Percentiles rank a stretch among this genome's conserved stretches.
phyloP scores from a whole-genome alignment of 2,329 filamentous ascomycete species.

The Diaporthe vexans region DNA sequence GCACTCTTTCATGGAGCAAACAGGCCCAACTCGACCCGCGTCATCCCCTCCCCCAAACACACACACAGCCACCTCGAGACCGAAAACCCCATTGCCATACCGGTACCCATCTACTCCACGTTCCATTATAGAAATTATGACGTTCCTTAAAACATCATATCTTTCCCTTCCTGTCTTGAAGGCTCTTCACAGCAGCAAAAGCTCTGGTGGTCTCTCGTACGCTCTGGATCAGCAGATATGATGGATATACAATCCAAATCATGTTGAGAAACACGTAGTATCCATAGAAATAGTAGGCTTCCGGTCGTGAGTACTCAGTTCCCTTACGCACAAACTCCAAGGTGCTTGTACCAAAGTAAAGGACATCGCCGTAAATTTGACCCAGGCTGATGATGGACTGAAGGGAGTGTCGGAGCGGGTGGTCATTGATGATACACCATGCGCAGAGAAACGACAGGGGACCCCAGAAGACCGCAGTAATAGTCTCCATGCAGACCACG shows the following conservation, averaged over 20 bases:
- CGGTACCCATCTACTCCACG: background rate
- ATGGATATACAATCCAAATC: conserved; percentile 67
- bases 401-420: conserved; percentile 63
- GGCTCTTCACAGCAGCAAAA: conserved; percentile 43
- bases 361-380: conserved; percentile 65
- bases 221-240: conserved; percentile 50
- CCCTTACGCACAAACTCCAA: conserved; percentile 57
- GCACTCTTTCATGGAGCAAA: too few relatives aligned
- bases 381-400: conserved; percentile 62
- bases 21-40: too few relatives aligned
- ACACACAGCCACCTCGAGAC: background rate
- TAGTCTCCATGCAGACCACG: conserved; percentile 68
- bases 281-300: conserved; percentile 65
- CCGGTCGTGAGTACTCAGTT: conserved; percentile 63
- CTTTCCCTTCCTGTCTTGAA: background rate
- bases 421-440: conserved; percentile 57
- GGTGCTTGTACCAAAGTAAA: conserved; percentile 65
- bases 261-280: conserved; percentile 67
- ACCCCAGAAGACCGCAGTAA: conserved; percentile 68
- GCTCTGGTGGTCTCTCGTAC: conserved; percentile 45
- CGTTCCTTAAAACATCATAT: background rate
- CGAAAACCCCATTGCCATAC: background rate
- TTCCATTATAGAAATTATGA: too few relatives aligned
- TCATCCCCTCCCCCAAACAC: too few relatives aligned
- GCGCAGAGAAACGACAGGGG: conserved; percentile 65